Percentiles rank a stretch among this genome's conserved stretches.
Evolutionary conservation across 1,284 basidiomycete species (phyloP).

Genomic region (Meira nashicola): DNA sequence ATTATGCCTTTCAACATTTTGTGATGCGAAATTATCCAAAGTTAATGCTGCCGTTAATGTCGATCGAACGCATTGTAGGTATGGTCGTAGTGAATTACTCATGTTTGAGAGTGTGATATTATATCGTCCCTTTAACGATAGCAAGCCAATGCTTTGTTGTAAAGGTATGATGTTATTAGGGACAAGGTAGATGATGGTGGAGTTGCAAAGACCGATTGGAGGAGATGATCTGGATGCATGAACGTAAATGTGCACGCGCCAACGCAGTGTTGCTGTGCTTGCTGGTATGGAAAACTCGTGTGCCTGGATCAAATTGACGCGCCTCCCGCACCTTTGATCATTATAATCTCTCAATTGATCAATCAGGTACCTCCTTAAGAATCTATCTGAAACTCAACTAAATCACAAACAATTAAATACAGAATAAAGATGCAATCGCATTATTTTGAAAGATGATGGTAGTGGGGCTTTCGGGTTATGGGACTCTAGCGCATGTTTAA

Average conservation of each 20-base stretch:
- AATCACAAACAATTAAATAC: no score
- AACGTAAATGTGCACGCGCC: background rate
- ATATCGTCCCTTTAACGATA: no score
- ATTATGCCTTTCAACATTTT: slow-evolving; percentile 95
- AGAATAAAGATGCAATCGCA: background rate
- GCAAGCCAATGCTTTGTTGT: background rate
- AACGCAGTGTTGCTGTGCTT: background rate
- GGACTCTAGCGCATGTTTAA: slow-evolving; percentile 25
- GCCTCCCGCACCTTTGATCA: no score
- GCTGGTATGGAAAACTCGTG: no score
- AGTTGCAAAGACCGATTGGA: background rate
- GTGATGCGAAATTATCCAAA: slow-evolving; percentile 93
- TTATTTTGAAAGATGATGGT: background rate
- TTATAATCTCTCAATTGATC: no score
- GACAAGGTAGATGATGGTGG: no score
- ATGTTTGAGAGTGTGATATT: background rate
- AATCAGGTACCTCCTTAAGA: no score
- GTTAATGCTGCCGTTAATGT: slow-evolving; percentile 96
- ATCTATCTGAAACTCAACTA: no score
- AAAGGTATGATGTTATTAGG: background rate
- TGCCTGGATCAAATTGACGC: no score
- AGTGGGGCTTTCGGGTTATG: slow-evolving; percentile 22
- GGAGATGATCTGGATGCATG: background rate
- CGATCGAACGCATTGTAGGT: slow-evolving; percentile 89
- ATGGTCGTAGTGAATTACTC: slow-evolving; percentile 76